Base-by-base conservation (phyloP, 2,329 filamentous ascomycete genomes). In the Samsoniella hepiali region DNA sequence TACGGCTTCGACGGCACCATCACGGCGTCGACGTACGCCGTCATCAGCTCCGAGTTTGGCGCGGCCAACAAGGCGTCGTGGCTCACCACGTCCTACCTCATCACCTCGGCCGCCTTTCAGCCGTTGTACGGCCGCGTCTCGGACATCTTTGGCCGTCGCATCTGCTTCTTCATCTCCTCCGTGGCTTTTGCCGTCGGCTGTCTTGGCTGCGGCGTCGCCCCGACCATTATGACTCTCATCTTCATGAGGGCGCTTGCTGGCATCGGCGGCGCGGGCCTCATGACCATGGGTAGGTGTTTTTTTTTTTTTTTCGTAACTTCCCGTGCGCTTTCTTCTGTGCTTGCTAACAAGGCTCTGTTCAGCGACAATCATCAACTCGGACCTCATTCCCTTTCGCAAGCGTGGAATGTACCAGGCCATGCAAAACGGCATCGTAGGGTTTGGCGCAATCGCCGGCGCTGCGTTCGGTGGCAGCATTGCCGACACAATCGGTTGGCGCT, bases 41-140 rank as follows among this genome's bases (percentile, higher is more conserved):
- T 90, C 60, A 91, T 91, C 67, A 89, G 87, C 53, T 91, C 88
- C n/a, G 84, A 90, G 68, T 91, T 91, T 70, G 80, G 85, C 66
- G 84, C 88, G 3, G 87, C 88, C 11, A 91, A 91, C 70, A 85
- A 86, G 11, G 88, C 89, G 1, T 91, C 88, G 0, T 92, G 89
- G 89, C 77, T 91, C 29, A 90, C 88, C 1, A 92, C 89, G 0
- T 85, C 88, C 0, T 91, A 91, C 69, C 79, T 91, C 29, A 78
- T 91, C 63, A 91, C 88, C 0, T 87, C 84, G 6, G 91, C 89
- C 1, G 87, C 88, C 1, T 88, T 91, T 60, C 87, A 91, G 71
- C 89, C 89, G 0, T 79, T 92, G 0, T 90, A 90, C 68, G 89
- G 88, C 1, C 83, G 89, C 1, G 78, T 91, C 3, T 90, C 88